Evolutionary conservation across 2,329 filamentous ascomycete genomes (phyloP).

Genomic region (Pyrenophora teres): DNA sequence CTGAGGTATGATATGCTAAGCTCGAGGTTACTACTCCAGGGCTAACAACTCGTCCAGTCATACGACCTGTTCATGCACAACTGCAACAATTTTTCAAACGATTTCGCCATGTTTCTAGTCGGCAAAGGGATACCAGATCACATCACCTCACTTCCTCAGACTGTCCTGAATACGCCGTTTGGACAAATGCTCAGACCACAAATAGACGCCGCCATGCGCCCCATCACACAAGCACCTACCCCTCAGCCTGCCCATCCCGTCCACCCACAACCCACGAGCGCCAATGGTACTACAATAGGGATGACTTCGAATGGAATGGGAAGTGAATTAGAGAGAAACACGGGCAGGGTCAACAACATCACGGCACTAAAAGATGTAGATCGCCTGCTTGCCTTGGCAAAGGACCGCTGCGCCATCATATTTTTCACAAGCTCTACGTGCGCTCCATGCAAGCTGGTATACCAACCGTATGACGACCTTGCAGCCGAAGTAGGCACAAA

Average conservation of each 20-base stretch:
- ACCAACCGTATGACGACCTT: conserved; percentile 80
- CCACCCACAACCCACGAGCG: conserved; percentile 14
- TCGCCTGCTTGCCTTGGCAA: conserved; percentile 62
- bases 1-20: conserved; percentile 59
- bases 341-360: conserved; percentile 64
- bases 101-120: conserved; percentile 85
- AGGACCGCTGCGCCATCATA: conserved; percentile 73
- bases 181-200: conserved; percentile 86
- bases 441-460: conserved; percentile 79
- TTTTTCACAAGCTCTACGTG: conserved; percentile 94
- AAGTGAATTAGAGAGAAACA: conserved; percentile 25
- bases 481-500: conserved; percentile 72
- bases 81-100: conserved; percentile 97
- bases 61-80: conserved; percentile 72
- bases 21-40: not conserved
- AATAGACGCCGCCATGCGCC: conserved; percentile 67
- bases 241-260: conserved; percentile 36
- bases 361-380: conserved; percentile 65
- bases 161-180: conserved; percentile 83
- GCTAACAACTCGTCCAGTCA: conserved; percentile 27
- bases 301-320: conserved; percentile 12
- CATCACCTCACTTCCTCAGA: conserved; percentile 82
- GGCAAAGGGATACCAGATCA: conserved; percentile 86
- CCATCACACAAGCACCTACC: conserved; percentile 64
- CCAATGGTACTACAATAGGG: conserved; percentile 8